These are phyloP conservation scores for Cytospora chrysosperma DNA, from an alignment of 2,329 filamentous ascomycete genomes.

Conservation along the genomic window DNA sequence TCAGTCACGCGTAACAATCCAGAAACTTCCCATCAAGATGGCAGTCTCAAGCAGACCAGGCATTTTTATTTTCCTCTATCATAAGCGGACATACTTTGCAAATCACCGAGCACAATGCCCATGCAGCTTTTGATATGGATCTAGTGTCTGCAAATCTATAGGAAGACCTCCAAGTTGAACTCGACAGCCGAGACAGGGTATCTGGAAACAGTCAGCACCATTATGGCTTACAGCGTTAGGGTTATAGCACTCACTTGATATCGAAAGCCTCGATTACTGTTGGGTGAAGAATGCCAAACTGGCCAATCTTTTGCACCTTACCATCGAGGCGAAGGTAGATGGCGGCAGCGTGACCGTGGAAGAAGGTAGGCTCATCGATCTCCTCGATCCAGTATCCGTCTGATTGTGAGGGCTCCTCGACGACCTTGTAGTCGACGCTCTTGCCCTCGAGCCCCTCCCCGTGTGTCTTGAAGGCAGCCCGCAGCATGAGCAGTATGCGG, in stretches of 20 bases:
- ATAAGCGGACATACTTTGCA: not conserved
- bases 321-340: slow-evolving; percentile 75
- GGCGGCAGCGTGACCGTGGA: slow-evolving; percentile 83
- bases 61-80: not conserved
- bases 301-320: slow-evolving; percentile 75
- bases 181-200: slow-evolving; percentile 93
- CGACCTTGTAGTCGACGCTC: slow-evolving; percentile 52
- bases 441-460: slow-evolving; percentile 65
- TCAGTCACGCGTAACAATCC: not conserved
- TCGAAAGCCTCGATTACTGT: slow-evolving; percentile 92
- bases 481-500: slow-evolving; percentile 88
- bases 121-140: not conserved
- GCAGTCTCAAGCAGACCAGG: not conserved
- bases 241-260: slow-evolving; percentile 60
- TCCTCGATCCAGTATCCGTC: slow-evolving; percentile 94
- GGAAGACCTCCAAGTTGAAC: slow-evolving; percentile 90
- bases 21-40: not conserved
- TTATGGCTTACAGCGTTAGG: not conserved
- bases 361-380: slow-evolving; percentile 87
- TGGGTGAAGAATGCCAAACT: slow-evolving; percentile 92
- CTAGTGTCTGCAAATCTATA: slow-evolving; percentile 48
- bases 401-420: slow-evolving; percentile 54
- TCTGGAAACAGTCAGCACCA: slow-evolving; percentile 41
- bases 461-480: slow-evolving; percentile 72
- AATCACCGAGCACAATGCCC: not conserved